Evolutionary conservation across 208 protist genomes (phyloP).

Genomic region (Leishmania mexicana): DNA sequence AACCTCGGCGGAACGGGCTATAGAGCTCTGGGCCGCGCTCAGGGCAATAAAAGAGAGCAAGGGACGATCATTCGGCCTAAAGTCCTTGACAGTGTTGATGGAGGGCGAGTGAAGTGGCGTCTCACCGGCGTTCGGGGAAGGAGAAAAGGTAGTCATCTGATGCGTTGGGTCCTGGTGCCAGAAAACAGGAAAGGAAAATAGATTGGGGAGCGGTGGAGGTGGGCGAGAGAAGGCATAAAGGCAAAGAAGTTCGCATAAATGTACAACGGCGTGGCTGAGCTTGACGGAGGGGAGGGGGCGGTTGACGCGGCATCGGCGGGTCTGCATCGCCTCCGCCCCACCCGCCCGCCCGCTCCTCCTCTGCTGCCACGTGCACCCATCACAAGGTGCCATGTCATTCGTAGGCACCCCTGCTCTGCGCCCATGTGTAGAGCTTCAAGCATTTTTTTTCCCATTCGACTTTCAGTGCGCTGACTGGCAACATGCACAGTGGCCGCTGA

Average conservation of each 20-base stretch:
- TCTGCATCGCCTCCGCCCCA: background rate
- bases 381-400: too few relatives aligned
- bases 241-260: background rate
- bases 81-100: background rate
- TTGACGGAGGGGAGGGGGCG: background rate
- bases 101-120: background rate
- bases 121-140: background rate
- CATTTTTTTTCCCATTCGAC: background rate
- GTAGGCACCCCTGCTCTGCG: background rate
- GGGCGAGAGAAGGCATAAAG: background rate
- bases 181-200: background rate
- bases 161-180: background rate
- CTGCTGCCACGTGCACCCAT: background rate
- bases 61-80: conserved; percentile 32
- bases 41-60: conserved; percentile 52
- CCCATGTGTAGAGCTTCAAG: background rate
- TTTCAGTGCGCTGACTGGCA: background rate
- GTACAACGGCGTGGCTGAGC: background rate
- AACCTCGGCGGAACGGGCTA: conserved; percentile 21
- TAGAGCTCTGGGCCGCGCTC: conserved; percentile 30
- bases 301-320: background rate
- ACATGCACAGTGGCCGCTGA: background rate
- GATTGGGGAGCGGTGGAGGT: background rate
- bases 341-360: background rate
- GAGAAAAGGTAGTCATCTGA: background rate